Base-by-base conservation (phyloP, 2,329 filamentous ascomycete genomes). In the Trichoderma harzianum region DNA sequence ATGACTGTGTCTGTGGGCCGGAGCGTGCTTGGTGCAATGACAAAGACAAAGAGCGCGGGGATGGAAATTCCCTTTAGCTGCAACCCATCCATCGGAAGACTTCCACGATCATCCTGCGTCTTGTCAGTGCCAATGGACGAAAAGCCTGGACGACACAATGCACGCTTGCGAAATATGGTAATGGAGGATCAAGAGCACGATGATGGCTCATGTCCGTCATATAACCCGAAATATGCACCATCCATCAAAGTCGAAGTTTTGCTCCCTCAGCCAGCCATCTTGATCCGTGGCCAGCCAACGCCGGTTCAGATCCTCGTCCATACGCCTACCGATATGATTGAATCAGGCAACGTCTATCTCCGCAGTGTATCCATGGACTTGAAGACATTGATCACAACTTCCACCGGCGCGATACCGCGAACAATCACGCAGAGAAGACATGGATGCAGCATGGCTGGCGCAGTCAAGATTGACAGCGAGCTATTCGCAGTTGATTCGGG, bases 381-480 rank as follows among this genome's bases (percentile, higher is more conserved):
- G 5, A 62, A 55, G 24, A 53, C 67, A 2, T 39, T 43, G 1
- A 30, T 63, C 18, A 70, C 58, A 8, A 58, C 58, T 5, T 36
- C 34, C 5, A 26, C 32, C 4, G 67, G 58, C 3, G 30, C 61
- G 43, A 5, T 63, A 11, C 43, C 67, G 18, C 28, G 39, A 3
- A 70, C 39, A 18, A n/a, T 62, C 21, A 63, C 67, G 2, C 58
- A 70, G 21, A 70, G n/a, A 34, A 11, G n/a, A 7, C 67, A 63
- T 32, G 67, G 67, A 11, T 53, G 58, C 58, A 63, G 58, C 67
- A 70, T 70, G 67, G 57, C 57, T 16, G 67, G 67, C 10, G 67
- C 58, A 1, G 58, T 70, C 11, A 62, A 55, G 32, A 55, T 70
- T 55, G 58, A 63, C 14, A 70, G 43, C 26, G 67, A 70, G 58